Evolutionary conservation across 768 basidiomycete genomes (phyloP), one percentile per base, ranked within the genome.

Genomic region (Termitomyces bulborhizus): DNA sequence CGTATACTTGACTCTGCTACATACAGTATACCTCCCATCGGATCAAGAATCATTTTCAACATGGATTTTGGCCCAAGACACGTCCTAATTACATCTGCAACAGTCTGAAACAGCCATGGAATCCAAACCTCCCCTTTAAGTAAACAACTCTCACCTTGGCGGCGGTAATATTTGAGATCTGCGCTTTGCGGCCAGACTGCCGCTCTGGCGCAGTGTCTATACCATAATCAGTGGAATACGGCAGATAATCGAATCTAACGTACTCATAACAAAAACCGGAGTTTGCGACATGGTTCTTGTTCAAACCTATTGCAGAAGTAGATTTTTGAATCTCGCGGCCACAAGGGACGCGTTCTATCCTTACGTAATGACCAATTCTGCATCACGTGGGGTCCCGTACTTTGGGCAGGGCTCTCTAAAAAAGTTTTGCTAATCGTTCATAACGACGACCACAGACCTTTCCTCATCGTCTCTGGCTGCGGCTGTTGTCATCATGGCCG

Each of bases 1-100:
- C 32, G 29, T 32, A 42, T 52, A 52, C 46, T 36, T 34, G 47
- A 29, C 39, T 39, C 46, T 32, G 8, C 6, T 21, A 77, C 85
- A 52, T 55, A 96, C 96, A 98, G 66, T 63, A 99, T 98, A 52
- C 97, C 97, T 51, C 97, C 97, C 97, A 99, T 98, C 1, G 95
- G 95, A 74, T 98, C 96, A 43, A 98, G 73, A 63, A 98, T 97
- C 97, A 99, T 98, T 79, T 98, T 99, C 51, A 98, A 76, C 97
- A 98, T 98, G 41, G 97, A 86, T 66, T 97, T 96, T 0, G 96
- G 96, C 1, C 95, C 97, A 36, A 98, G 71, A 81, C 97, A 98
- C 59, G 96, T 98, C 58, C 96, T 73, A 63, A 98, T 98, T 4
- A 99, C 95, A 78, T 98, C 97, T 59, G 96, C 93, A 1, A 98